Evolutionary conservation across 2,329 filamentous ascomycete species (phyloP), one percentile per base, ranked within the genome.

Genomic region (Botrytis aclada): DNA sequence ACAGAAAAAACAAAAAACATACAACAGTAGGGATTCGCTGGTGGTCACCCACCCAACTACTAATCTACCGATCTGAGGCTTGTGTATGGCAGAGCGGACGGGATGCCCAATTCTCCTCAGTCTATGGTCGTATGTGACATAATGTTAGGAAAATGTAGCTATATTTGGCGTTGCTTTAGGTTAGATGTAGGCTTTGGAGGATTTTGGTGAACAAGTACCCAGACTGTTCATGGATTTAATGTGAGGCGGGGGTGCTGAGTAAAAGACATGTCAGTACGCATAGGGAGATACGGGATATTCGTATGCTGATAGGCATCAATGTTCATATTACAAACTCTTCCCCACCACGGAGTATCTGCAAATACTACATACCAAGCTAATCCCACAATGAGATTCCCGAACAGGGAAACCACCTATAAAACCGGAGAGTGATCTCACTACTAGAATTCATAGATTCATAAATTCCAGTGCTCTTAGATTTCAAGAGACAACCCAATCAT

Each of bases 61-160:
- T 54, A 29, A 54, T 54, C 51, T 29, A 54, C 51, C 51, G 51
- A 54, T 54, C 51, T 54, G 51, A 54, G 51, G 51, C 51, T 54
- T 54, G 51, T 54, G 51, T 54, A 54, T 54, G 51, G 51, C 51
- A 54, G 51, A 54, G 51, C 51, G 51, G 51, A 54, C 51, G 51
- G 51, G 51, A 54, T 54, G 51, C 51, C 51, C 51, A 54, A 54
- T 54, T 54, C 47, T 54, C 47, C 47, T 54, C 47, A 54, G 47
- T 54, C 47, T 54, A n/a, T 54, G 47, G 47, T 54, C 47, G 47
- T 54, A 54, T n/a, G 25, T 54, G 47, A n/a, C 12, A n/a, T 12
- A 1, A 0, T n/a, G 1, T 0, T 4, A 5, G 3, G 0, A 54
- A 7, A n/a, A 0, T 29, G 12, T n/a, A 0, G 1, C 1, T 16